Percentiles rank a stretch among this genome's conserved stretches.
These are phyloP conservation scores for Camptophora hylomeconis DNA, from an alignment of 2,329 filamentous ascomycete genomes.

Conservation along the genomic window DNA sequence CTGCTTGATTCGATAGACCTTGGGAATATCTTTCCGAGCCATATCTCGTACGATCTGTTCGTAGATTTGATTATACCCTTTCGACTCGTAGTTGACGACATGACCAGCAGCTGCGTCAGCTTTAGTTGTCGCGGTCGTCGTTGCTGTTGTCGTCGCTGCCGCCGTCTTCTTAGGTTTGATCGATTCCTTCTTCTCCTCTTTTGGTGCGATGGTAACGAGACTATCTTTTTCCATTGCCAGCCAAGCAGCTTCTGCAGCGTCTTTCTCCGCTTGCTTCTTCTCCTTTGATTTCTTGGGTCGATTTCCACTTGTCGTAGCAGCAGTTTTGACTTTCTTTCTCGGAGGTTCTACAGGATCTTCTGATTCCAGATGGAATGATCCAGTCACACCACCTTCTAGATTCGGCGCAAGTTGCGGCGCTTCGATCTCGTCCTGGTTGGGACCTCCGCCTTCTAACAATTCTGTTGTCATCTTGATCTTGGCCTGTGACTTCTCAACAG, in stretches of 20 bases:
- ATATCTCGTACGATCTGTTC: constrained; percentile 96
- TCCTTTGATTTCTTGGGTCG: constrained; percentile 80
- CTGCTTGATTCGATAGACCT: constrained; percentile 77
- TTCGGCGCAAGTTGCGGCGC: constrained; percentile 63
- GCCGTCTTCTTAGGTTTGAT: constrained; percentile 28
- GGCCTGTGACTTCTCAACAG: constrained; percentile 80
- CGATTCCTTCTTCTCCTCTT: constrained; percentile 39
- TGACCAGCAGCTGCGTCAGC: constrained; percentile 33
- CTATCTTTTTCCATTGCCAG: constrained; percentile 46
- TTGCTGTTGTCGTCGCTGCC: constrained; percentile 25
- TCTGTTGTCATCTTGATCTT: constrained; percentile 85
- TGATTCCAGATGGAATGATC: constrained; percentile 63
- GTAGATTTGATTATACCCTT: constrained; percentile 92
- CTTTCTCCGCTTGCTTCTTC: constrained; percentile 56
- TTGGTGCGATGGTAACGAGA: constrained; percentile 38
- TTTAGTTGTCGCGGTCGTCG: constrained; percentile 31
- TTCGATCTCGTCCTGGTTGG: constrained; percentile 55
- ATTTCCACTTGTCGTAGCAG: constrained; percentile 33
- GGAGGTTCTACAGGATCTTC: constrained; percentile 34
- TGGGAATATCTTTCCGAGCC: constrained; percentile 82
- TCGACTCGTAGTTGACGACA: constrained; percentile 63
- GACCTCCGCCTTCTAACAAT: constrained; percentile 69
- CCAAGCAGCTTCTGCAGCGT: constrained; percentile 75
- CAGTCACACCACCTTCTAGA: constrained; percentile 72
- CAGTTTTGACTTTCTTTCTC: constrained; percentile 41